These are phyloP conservation scores for Tricholoma bakamatsutake DNA, from an alignment of 768 basidiomycete species.

Conservation along the genomic window DNA sequence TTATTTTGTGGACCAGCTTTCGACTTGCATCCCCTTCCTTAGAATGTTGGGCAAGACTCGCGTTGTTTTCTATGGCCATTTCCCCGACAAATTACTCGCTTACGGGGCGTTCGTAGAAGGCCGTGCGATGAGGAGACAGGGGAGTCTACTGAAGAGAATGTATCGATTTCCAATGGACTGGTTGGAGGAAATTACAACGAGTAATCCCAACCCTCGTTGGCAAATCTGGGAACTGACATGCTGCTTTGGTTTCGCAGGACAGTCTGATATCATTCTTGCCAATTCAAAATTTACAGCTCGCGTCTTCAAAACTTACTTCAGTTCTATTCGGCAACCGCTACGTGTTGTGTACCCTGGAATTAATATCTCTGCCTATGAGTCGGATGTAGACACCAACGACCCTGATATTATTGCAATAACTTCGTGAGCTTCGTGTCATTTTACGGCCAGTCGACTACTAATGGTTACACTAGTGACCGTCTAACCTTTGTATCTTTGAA, in stretches of 20 bases:
- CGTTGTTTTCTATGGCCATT: conserved; percentile 96
- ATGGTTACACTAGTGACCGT: conserved; percentile 34
- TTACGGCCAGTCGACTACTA: not conserved
- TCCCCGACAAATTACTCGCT: conserved; percentile 90
- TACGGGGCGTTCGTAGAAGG: conserved; percentile 64
- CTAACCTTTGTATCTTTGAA: conserved; percentile 87
- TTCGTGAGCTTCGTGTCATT: conserved; percentile 43
- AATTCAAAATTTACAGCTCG: conserved; percentile 90
- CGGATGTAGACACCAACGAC: conserved; percentile 33
- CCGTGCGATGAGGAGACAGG: conserved; percentile 31
- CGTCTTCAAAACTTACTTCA: conserved; percentile 73
- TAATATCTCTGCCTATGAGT: conserved; percentile 69
- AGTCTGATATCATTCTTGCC: conserved; percentile 85
- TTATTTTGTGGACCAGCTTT: conserved; percentile 93
- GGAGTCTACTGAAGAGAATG: conserved; percentile 55
- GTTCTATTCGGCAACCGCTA: conserved; percentile 54
- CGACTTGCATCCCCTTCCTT: conserved; percentile 84
- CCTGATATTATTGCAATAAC: conserved; percentile 47
- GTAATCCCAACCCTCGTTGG: not conserved
- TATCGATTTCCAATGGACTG: conserved; percentile 90
- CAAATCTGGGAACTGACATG: not conserved
- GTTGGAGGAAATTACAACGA: conserved; percentile 83
- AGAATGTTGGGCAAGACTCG: conserved; percentile 61
- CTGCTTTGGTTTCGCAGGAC: conserved; percentile 41
- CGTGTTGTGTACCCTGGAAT: conserved; percentile 95